Evolutionary conservation across 2,329 filamentous ascomycete genomes (phyloP).

Genomic region (Colletotrichum sp.): DNA sequence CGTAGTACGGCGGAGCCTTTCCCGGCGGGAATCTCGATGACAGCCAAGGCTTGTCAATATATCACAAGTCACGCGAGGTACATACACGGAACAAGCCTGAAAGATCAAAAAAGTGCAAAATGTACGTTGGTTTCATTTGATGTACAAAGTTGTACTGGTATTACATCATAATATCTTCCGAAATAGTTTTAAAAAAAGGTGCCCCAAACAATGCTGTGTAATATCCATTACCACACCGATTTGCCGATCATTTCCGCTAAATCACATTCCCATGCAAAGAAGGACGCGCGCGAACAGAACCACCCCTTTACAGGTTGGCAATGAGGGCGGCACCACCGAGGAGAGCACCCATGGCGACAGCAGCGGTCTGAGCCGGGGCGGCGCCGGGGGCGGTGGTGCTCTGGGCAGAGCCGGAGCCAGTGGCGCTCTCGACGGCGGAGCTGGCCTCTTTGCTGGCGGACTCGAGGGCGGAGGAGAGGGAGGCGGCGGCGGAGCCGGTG

Average conservation of each 20-base stretch:
- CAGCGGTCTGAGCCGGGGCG: constrained; percentile 42
- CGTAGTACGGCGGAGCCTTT: not conserved
- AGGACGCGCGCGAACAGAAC: not conserved
- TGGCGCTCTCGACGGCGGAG: constrained; percentile 19
- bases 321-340: constrained; percentile 50
- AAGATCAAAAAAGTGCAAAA: not conserved
- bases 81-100: not conserved
- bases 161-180: constrained; percentile 17
- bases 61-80: not conserved
- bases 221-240: not conserved
- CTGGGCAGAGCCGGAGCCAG: constrained; percentile 10
- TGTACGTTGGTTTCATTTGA: not conserved
- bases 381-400: constrained; percentile 24
- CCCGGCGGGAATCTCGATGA: not conserved
- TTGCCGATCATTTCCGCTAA: not conserved
- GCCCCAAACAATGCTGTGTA: constrained; percentile 12
- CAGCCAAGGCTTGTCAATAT: not conserved
- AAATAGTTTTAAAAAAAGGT: not conserved
- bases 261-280: not conserved
- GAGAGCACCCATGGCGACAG: constrained; percentile 49
- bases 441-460: not conserved
- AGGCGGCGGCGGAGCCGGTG: not conserved
- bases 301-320: constrained; percentile 45
- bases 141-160: constrained; percentile 18
- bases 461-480: constrained; percentile 21